Base-by-base conservation (phyloP, 805 yeast genomes). In the Kodamaea neixiangensis region DNA sequence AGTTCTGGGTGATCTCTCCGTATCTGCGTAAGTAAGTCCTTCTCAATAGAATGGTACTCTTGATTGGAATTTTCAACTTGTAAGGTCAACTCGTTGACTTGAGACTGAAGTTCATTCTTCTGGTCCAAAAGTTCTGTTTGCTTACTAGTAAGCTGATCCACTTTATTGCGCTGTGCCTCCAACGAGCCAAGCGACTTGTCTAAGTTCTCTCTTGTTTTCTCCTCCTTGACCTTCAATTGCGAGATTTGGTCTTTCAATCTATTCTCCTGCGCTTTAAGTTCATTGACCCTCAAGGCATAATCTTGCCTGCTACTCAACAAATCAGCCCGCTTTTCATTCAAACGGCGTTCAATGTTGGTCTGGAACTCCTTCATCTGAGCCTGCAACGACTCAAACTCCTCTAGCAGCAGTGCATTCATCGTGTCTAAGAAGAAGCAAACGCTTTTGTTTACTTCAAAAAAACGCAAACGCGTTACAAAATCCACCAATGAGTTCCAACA, bases 1-100 rank as follows among this genome's bases (percentile, higher is more conserved):
- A 81, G 67, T 59, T 85, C 89, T 0, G 82, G 82, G 13, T 68
- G 66, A 51, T 83, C 82, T 38, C 68, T 69, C 22, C 67, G 68
- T 6, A 75, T 67, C 58, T 85, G 88, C 7, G 59, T 54, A 15
- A 64, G 63, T 33, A 81, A 60, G 34, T 67, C 63, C 46, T 67
- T 65, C 37, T 67, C 69, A 6, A 73, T 60, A 37, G 61, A 62
- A 18, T 53, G 55, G 20, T 72, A 62, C 53, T 73, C 70, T 2
- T 63, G 58, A 22, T 71, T 64, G 40, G 68, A 64, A 14, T 55
- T 48, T 7, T 60, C 58, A 6, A 75, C 65, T 44, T 68, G 61
- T 1, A 54, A 47, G 31, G 65, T 65, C 22, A 78, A 52, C 20
- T 70, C 74, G 1, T 50, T 58, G 0, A 79, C 64, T 49, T 60